A percentile compares a stretch with the other conserved stretches of the same genome.
phyloP scores from a whole-genome alignment of 1,284 basidiomycete species.

The Naganishia sp. region DNA sequence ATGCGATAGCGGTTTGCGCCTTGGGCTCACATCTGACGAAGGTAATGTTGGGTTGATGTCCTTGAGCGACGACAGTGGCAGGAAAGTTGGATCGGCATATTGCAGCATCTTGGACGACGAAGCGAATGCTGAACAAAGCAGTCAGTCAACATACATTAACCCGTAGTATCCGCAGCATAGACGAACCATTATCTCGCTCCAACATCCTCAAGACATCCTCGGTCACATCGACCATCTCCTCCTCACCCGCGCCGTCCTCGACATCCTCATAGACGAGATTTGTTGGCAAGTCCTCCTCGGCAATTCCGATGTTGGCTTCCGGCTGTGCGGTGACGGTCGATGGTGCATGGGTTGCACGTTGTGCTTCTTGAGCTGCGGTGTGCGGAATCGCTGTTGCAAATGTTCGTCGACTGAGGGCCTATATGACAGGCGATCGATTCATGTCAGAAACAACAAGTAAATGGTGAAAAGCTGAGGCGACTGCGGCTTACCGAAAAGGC shows the following conservation, averaged over 20 bases:
- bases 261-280: conserved; percentile 29
- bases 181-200: conserved; percentile 32
- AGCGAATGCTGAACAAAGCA: conserved; percentile 8
- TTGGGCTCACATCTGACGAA: conserved; percentile 39
- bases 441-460: not conserved
- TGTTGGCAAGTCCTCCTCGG: conserved; percentile 26
- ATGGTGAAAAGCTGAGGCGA: not conserved
- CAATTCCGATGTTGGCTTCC: conserved; percentile 20
- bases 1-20: not conserved
- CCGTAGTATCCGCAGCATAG: not conserved
- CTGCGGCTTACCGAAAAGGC: conserved; percentile 12
- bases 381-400: conserved; percentile 24
- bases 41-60: conserved; percentile 44
- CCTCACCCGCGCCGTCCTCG: conserved; percentile 5
- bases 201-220: conserved; percentile 32
- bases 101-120: conserved; percentile 15
- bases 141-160: not conserved
- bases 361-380: not conserved
- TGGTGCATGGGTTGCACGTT: conserved; percentile 9
- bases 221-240: conserved; percentile 31
- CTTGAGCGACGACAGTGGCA: conserved; percentile 49
- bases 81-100: conserved; percentile 29
- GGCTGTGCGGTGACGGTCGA: conserved; percentile 15
- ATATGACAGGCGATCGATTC: not conserved
- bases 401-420: conserved; percentile 24